Conservation (phyloP, 768 basidiomycete genomes). For the Leccinum subtestaceum region DNA sequence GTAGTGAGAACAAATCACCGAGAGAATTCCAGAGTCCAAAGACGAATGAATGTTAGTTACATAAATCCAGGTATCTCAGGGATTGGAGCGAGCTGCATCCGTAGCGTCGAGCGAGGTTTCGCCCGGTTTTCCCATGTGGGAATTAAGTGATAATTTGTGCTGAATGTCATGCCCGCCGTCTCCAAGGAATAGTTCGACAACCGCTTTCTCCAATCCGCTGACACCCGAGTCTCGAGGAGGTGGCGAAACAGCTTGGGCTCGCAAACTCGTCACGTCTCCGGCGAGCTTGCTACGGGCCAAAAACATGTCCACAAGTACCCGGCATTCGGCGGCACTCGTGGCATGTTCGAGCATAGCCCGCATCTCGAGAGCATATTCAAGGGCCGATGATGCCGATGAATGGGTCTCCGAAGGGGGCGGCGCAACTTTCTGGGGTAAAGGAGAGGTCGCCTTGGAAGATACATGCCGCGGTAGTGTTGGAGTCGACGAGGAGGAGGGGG, state of each 20-base stretch:
- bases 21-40: constrained; percentile 9
- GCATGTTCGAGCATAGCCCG: constrained; percentile 65
- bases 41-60: background rate
- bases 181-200: constrained; percentile 48
- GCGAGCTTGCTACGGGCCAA: constrained; percentile 57
- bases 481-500: constrained; percentile 3
- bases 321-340: constrained; percentile 78
- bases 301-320: constrained; percentile 81
- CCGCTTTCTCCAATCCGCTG: constrained; percentile 41
- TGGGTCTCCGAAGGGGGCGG: constrained; percentile 16
- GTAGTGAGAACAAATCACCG: constrained; percentile 4
- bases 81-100: background rate
- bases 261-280: constrained; percentile 28
- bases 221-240: constrained; percentile 33
- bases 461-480: constrained; percentile 8
- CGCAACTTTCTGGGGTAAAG: constrained; percentile 6
- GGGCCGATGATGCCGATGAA: constrained; percentile 29
- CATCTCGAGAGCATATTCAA: constrained; percentile 60
- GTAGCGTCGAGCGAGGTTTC: background rate
- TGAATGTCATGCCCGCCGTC: constrained; percentile 13
- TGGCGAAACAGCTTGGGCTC: constrained; percentile 33
- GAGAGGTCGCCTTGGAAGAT: constrained; percentile 14
- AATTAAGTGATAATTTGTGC: background rate
- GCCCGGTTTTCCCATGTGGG: background rate
- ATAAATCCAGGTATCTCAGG: constrained; percentile 16